Percentiles rank a stretch among this genome's conserved stretches.
These are phyloP conservation scores for Athelia sp. DNA, from an alignment of 1,284 basidiomycete genomes.

Conservation along the genomic window DNA sequence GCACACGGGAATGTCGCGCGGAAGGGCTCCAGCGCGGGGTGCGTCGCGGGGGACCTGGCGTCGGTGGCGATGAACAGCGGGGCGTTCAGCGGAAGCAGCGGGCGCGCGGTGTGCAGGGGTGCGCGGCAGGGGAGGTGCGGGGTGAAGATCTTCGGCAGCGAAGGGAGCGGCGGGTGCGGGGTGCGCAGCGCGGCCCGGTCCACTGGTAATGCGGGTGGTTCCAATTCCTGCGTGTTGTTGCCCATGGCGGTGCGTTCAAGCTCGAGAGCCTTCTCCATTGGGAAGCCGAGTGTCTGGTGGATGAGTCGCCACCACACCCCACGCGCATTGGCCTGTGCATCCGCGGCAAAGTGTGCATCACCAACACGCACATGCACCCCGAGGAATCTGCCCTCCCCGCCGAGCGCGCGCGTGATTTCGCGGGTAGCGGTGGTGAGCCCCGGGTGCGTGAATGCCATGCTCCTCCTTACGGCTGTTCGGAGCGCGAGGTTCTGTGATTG, in stretches of 20 bases:
- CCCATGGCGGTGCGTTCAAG: slow-evolving; percentile 25
- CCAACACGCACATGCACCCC: slow-evolving; percentile 64
- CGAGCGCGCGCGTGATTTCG: slow-evolving; percentile 38
- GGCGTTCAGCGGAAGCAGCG: slow-evolving; percentile 43
- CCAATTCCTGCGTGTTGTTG: background rate
- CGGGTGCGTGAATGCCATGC: slow-evolving; percentile 49
- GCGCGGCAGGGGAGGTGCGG: slow-evolving; percentile 27
- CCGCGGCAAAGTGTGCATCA: slow-evolving; percentile 54
- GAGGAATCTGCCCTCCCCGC: slow-evolving; percentile 39
- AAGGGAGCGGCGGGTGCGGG: slow-evolving; percentile 13
- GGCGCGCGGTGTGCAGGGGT: slow-evolving; percentile 23
- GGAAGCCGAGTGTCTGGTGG: slow-evolving; percentile 34
- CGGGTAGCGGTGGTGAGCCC: background rate
- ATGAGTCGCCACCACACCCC: slow-evolving; percentile 55
- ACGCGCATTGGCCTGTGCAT: slow-evolving; percentile 36
- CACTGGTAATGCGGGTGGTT: background rate
- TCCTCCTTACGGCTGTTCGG: slow-evolving; percentile 40
- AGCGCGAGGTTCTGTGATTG: slow-evolving; percentile 30
- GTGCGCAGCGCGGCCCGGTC: slow-evolving; percentile 19
- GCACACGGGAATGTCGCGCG: slow-evolving; percentile 63
- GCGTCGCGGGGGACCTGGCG: slow-evolving; percentile 35
- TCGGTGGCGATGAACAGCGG: slow-evolving; percentile 75
- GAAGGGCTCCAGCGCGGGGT: slow-evolving; percentile 47
- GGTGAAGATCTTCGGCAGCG: slow-evolving; percentile 15
- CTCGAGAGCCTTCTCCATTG: slow-evolving; percentile 28